A percentile compares a stretch with the other conserved stretches of the same genome.
Evolutionary conservation across 208 protist species (phyloP).

Genomic region (Tritrichomonas musculus): DNA sequence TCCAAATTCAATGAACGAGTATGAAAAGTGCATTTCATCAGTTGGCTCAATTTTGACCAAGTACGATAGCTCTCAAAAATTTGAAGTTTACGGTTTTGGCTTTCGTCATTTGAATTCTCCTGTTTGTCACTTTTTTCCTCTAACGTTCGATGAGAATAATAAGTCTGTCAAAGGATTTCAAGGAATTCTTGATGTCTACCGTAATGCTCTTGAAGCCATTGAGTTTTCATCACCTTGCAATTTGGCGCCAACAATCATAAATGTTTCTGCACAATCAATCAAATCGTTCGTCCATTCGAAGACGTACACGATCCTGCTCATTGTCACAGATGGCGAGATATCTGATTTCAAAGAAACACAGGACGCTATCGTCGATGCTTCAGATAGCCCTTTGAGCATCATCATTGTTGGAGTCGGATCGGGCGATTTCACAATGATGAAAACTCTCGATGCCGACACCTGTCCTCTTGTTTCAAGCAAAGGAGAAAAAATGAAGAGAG

Average conservation of each 20-base stretch:
- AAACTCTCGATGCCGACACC: slow-evolving; percentile 70
- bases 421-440: slow-evolving; percentile 72
- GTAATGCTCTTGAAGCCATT: slow-evolving; percentile 43
- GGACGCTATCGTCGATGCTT: slow-evolving; percentile 51
- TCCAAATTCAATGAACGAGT: neutral
- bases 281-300: slow-evolving; percentile 33
- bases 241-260: slow-evolving; percentile 54
- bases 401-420: slow-evolving; percentile 75
- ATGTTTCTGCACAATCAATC: slow-evolving; percentile 37
- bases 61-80: slow-evolving; percentile 43
- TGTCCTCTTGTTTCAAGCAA: neutral
- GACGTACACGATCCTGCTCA: slow-evolving; percentile 69
- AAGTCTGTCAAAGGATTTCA: slow-evolving; percentile 42
- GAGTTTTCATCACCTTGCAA: slow-evolving; percentile 56
- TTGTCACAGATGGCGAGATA: slow-evolving; percentile 73
- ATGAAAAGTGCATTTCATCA: slow-evolving; percentile 13
- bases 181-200: slow-evolving; percentile 55
- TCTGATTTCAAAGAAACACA: slow-evolving; percentile 40
- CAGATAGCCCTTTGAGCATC: slow-evolving; percentile 66
- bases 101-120: neutral
- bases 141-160: slow-evolving; percentile 40
- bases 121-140: slow-evolving; percentile 36
- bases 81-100: slow-evolving; percentile 44
- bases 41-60: slow-evolving; percentile 34
- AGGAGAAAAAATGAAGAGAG: neutral